Evolutionary conservation across 1,139 yeast species (phyloP).

Genomic region (Petasospora rhodanensis): DNA sequence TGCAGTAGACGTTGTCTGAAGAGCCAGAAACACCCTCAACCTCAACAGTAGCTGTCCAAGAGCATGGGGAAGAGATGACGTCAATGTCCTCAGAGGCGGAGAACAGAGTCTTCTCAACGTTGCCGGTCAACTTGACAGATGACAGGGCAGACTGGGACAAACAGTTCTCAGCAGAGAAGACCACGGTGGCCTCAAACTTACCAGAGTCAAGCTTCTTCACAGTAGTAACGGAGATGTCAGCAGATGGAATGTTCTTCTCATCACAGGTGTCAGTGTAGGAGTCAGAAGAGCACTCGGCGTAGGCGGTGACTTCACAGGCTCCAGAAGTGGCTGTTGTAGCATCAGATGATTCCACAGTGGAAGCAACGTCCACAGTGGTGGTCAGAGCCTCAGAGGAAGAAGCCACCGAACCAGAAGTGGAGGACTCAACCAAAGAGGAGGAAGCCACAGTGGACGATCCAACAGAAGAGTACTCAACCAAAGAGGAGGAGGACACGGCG

Average conservation of each 20-base stretch:
- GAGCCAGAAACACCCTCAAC: conserved; percentile 1
- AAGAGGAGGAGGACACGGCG: too few relatives aligned
- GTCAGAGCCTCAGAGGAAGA: too few relatives aligned
- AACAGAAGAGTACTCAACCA: too few relatives aligned
- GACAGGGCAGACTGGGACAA: too few relatives aligned
- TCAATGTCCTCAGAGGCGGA: conserved; percentile 4
- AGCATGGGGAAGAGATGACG: conserved; percentile 10
- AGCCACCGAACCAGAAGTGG: too few relatives aligned
- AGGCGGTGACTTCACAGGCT: background rate
- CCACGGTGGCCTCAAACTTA: too few relatives aligned
- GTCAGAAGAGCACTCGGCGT: background rate
- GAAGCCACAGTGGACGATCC: too few relatives aligned
- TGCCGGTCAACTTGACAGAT: too few relatives aligned
- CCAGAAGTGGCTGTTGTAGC: background rate
- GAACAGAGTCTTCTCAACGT: too few relatives aligned
- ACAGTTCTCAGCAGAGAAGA: too few relatives aligned
- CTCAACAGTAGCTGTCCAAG: conserved; percentile 10
- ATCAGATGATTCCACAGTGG: too few relatives aligned
- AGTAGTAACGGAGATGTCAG: conserved; percentile 22
- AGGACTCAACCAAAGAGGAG: background rate
- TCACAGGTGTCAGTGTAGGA: background rate
- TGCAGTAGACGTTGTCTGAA: background rate
- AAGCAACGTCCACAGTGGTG: background rate
- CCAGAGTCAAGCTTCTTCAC: conserved; percentile 5
- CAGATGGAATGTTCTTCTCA: conserved; percentile 4